phyloP scores from a whole-genome alignment of 2,329 filamentous ascomycete genomes.

The Fusarium sp. region DNA sequence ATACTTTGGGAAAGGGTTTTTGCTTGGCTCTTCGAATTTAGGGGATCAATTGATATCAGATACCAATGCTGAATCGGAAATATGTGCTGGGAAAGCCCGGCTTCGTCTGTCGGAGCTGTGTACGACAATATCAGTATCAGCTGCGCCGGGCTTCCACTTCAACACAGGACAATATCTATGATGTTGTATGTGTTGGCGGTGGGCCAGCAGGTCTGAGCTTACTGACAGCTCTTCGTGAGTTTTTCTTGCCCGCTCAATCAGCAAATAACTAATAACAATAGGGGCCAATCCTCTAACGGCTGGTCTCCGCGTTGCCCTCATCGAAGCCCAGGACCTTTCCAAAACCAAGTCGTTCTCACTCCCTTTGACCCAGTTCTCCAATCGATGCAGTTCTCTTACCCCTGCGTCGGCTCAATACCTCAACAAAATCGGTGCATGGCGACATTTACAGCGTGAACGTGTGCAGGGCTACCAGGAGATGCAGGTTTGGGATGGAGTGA shows the following conservation, averaged over 20 bases:
- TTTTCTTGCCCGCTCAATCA: background rate
- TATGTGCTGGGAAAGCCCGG: constrained; percentile 40
- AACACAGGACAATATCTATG: constrained; percentile 76
- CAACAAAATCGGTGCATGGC: constrained; percentile 84
- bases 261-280: constrained; percentile 46
- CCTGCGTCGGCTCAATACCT: constrained; percentile 87
- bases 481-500: constrained; percentile 98
- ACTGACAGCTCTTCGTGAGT: constrained; percentile 74
- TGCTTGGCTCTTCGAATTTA: background rate
- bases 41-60: background rate
- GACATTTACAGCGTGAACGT: constrained; percentile 73
- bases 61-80: constrained; percentile 42
- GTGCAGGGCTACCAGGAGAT: constrained; percentile 93
- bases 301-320: constrained; percentile 81
- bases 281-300: constrained; percentile 79
- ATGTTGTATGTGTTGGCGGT: constrained; percentile 90
- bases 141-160: constrained; percentile 54
- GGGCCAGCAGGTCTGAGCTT: constrained; percentile 89
- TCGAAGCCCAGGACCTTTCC: constrained; percentile 87
- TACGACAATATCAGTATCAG: constrained; percentile 48
- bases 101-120: constrained; percentile 59
- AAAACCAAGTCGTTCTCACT: constrained; percentile 73
- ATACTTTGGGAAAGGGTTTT: constrained; percentile 15
- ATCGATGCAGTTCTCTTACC: constrained; percentile 94
- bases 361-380: constrained; percentile 77